These are phyloP conservation scores for Phenoliferia sp. DNA, from an alignment of 1,284 basidiomycete genomes.

Conservation along the genomic window DNA sequence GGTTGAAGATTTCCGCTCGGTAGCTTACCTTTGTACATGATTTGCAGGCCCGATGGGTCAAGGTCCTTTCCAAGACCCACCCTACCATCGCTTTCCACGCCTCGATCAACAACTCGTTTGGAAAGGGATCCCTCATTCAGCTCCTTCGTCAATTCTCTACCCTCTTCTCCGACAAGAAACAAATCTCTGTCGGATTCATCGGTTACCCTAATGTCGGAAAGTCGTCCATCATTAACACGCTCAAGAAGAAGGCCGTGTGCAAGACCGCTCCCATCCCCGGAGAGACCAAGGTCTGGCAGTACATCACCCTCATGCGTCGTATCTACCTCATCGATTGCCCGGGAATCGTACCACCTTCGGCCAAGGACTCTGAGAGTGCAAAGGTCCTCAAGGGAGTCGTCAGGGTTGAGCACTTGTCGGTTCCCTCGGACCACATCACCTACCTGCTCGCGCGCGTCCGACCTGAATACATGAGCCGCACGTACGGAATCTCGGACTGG, in stretches of 20 bases:
- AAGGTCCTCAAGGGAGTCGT: constrained; percentile 97
- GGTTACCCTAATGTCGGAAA: constrained; percentile 99
- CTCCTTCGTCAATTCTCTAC: constrained; percentile 94
- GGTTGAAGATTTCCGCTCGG: too few species aligned
- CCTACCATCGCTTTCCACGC: constrained; percentile 98
- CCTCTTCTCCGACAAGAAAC: constrained; percentile 97
- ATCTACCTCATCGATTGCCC: constrained; percentile 99
- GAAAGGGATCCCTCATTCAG: constrained; percentile 96
- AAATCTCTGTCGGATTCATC: constrained; percentile 96
- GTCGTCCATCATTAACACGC: constrained; percentile 94
- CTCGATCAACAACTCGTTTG: constrained; percentile 97
- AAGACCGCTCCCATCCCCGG: constrained; percentile 94
- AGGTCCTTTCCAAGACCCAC: constrained; percentile 87
- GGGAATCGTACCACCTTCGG: constrained; percentile 90
- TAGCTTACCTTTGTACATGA: constrained; percentile 1
- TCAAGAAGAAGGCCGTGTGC: constrained; percentile 98
- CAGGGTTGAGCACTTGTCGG: constrained; percentile 89
- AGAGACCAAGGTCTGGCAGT: constrained; percentile 99
- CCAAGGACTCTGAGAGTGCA: constrained; percentile 82
- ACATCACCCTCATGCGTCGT: constrained; percentile 89
- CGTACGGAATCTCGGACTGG: constrained; percentile 65
- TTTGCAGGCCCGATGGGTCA: constrained; percentile 85
- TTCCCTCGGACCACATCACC: constrained; percentile 90
- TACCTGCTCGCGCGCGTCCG: constrained; percentile 83
- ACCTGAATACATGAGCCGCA: constrained; percentile 85